Evolutionary conservation across 202 grass and related monocot genomes (phyloP), one percentile per base, ranked within the genome.

Genomic region (Carex arenaria): DNA sequence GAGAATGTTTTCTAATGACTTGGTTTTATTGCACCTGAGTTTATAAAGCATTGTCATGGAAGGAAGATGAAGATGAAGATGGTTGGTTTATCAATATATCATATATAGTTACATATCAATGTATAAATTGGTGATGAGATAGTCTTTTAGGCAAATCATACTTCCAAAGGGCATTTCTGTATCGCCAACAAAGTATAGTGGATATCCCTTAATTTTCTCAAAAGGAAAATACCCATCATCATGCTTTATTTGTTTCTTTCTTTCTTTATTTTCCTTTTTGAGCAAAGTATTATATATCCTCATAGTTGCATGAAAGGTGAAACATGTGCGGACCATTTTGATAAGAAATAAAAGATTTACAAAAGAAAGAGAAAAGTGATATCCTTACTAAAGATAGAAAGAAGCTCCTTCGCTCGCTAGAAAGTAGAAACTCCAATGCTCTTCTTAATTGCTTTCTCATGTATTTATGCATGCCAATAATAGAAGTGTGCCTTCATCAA

Each of bases 371-470:
- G 23, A 75, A n/a, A 75, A 75, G 71, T 2, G 31, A 54, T 30
- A 75, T 15, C 20, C 71, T 75, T 75, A 75, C 71, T 54, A 54
- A 54, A 75, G 22, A 75, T 75, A 28, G 71, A 31, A 75, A 28
- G 71, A 31, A 75, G 71, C 71, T 75, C 71, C 42, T 74, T 28
- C 71, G 14, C 49, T 75, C 2, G 23, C 47, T 26, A 26, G 26
- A 26, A 2, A 23, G 23, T 75, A 75, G 66, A 68, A 55, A 13
- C 71, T 55, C 71, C 47, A 20, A 22, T 75, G 70, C 20, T 23
- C 20, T 55, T 75, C 71, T 75, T 31, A 55, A 17, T 47, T 75
- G 47, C 22, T 55, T 55, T 55, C 47, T 32, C 6, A 5, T 17
- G 23, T 75, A 75, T 75, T 9, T 75, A 55, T 55, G 5, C 71